These are phyloP conservation scores for Phaseolus lunatus DNA, from an alignment of 306 rosid species.

Conservation along the genomic window DNA sequence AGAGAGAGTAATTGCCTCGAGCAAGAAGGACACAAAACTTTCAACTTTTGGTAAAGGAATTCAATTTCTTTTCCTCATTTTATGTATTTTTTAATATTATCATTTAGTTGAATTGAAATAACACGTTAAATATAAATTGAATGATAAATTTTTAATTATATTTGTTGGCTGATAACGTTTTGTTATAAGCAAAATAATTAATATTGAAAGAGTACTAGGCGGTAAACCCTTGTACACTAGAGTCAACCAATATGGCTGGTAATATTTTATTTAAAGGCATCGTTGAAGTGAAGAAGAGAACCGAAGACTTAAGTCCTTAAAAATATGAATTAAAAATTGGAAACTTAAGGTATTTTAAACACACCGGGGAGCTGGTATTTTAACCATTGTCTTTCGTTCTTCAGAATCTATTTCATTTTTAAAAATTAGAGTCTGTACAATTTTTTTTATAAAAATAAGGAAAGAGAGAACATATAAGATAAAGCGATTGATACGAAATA, in stretches of 20 bases:
- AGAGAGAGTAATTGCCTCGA: constrained; percentile 60
- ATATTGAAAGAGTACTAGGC: background rate
- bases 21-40: constrained; percentile 54
- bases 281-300: constrained; percentile 10
- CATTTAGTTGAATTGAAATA: background rate
- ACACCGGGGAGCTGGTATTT: background rate
- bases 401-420: background rate
- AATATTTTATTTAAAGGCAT: constrained; percentile 4
- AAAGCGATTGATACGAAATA: background rate
- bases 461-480: background rate
- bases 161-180: too few relatives aligned
- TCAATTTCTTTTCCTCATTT: constrained; percentile 11
- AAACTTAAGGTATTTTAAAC: too few relatives aligned
- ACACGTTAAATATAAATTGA: background rate
- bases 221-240: background rate
- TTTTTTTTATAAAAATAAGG: background rate
- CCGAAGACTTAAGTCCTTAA: constrained; percentile 16
- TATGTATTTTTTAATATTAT: background rate
- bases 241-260: background rate
- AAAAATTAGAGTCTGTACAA: background rate
- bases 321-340: constrained; percentile 23
- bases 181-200: background rate
- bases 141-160: background rate
- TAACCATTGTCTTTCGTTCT: constrained; percentile 5
- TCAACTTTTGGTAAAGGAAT: constrained; percentile 5